Evolutionary conservation across 805 yeast genomes (phyloP).

Genomic region (Wickerhamiella lipophila): DNA sequence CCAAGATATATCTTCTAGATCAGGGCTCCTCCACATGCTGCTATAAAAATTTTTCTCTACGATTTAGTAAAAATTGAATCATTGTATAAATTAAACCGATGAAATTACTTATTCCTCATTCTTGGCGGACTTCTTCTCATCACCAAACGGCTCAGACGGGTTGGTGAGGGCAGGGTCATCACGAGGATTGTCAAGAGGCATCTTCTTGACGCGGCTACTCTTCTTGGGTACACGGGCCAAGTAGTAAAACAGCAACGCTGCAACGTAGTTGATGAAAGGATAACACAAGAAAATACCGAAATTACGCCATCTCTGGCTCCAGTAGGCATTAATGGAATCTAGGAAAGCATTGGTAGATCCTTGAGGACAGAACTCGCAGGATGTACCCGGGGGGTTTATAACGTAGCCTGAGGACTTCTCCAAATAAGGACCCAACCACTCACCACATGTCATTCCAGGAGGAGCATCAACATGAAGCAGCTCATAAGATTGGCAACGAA

Average conservation of each 20-base stretch:
- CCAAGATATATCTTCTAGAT: too few relatives aligned
- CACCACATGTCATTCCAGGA: slow-evolving; percentile 49
- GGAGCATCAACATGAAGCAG: slow-evolving; percentile 42
- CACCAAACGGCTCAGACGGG: neutral
- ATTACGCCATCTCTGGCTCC: slow-evolving; percentile 48
- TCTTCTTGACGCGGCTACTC: slow-evolving; percentile 19
- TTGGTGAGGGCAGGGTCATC: slow-evolving; percentile 10
- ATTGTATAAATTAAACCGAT: neutral
- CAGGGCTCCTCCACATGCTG: too few relatives aligned
- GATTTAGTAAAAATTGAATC: too few relatives aligned
- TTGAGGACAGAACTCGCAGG: slow-evolving; percentile 35
- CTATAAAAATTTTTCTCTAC: too few relatives aligned
- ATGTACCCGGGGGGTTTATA: too few relatives aligned
- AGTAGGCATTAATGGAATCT: slow-evolving; percentile 33
- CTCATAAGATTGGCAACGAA: slow-evolving; percentile 40
- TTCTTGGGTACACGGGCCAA: slow-evolving; percentile 25
- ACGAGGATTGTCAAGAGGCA: neutral
- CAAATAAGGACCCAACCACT: slow-evolving; percentile 38
- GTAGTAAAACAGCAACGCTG: slow-evolving; percentile 26
- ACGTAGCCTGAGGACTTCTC: slow-evolving; percentile 43
- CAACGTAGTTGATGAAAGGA: slow-evolving; percentile 40
- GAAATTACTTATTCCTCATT: neutral
- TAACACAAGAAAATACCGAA: slow-evolving; percentile 50
- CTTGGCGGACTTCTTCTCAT: neutral
- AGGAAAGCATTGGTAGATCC: slow-evolving; percentile 35